Conservation (phyloP, 139 green algal genomes). For the Picochlorum costavermella region DNA sequence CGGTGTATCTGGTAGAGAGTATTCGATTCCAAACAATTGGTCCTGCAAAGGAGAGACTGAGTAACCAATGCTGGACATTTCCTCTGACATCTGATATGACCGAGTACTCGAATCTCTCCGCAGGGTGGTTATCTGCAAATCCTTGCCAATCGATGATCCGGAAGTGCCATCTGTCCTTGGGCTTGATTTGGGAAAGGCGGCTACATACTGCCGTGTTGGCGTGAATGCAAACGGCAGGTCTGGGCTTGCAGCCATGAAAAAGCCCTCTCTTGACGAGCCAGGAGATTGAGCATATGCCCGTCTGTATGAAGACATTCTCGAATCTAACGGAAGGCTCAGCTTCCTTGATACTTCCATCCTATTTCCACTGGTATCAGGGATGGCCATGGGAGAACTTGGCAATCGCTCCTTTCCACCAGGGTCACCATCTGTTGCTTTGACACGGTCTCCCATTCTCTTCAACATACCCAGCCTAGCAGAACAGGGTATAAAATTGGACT, state of each 20-base stretch:
- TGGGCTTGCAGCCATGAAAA: conserved; percentile 37
- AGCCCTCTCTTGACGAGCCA: neutral
- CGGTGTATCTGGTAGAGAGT: conserved; percentile 15
- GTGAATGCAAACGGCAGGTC: conserved; percentile 76
- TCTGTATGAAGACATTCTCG: too few species aligned
- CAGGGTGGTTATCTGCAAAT: too few species aligned
- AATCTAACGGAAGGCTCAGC: neutral
- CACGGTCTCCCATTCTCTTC: too few species aligned
- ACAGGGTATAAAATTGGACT: conserved; percentile 21
- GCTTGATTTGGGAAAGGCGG: conserved; percentile 1
- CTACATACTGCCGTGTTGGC: conserved; percentile 25
- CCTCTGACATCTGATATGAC: conserved; percentile 11
- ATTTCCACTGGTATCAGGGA: neutral
- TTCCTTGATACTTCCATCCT: neutral
- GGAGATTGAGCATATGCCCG: too few species aligned
- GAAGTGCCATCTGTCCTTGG: too few species aligned
- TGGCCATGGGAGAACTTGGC: neutral
- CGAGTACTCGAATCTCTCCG: conserved; percentile 21
- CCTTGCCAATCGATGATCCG: too few species aligned
- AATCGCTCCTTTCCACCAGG: neutral
- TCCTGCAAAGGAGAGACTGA: conserved; percentile 24
- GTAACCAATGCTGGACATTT: conserved; percentile 22
- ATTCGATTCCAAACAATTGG: conserved; percentile 9
- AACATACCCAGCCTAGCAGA: too few species aligned
- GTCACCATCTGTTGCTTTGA: too few species aligned